A percentile compares a stretch with the other conserved stretches of the same genome.
Conservation (phyloP, 2,329 filamentous ascomycete species). For the Diaporthe citriasiana region DNA sequence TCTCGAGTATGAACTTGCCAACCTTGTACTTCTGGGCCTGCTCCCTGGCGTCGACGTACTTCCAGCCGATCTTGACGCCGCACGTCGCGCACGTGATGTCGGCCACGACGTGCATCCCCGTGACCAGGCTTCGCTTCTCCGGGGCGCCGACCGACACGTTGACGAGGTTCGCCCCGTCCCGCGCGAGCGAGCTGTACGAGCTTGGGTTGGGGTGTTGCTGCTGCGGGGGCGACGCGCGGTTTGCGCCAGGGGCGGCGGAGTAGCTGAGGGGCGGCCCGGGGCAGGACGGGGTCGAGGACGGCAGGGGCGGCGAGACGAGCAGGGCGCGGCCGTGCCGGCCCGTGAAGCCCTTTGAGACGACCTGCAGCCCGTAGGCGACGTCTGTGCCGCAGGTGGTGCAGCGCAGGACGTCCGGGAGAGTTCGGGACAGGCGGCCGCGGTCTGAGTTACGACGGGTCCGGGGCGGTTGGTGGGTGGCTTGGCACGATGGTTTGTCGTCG, state of each 20-base stretch:
- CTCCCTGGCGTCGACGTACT: conserved; percentile 75
- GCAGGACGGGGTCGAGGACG: conserved; percentile 38
- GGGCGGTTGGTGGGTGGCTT: conserved; percentile 39
- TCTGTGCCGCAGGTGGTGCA: conserved; percentile 72
- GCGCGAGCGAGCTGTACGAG: conserved; percentile 40
- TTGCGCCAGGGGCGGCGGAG: conserved; percentile 36
- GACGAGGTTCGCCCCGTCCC: conserved; percentile 54
- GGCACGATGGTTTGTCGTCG: conserved; percentile 46
- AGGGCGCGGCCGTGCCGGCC: conserved; percentile 76
- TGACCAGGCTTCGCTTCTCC: conserved; percentile 71
- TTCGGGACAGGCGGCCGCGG: conserved; percentile 55
- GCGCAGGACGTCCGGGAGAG: conserved; percentile 68
- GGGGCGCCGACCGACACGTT: conserved; percentile 69
- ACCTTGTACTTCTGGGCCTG: conserved; percentile 75
- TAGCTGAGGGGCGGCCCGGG: conserved; percentile 46
- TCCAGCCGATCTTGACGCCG: conserved; percentile 73
- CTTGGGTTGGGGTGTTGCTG: conserved; percentile 40
- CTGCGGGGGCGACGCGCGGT: neutral
- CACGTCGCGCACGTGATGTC: conserved; percentile 73
- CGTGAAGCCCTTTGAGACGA: conserved; percentile 76
- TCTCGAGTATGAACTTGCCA: conserved; percentile 78
- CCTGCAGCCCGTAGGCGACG: conserved; percentile 72
- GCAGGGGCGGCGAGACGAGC: conserved; percentile 62
- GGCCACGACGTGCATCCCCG: conserved; percentile 74
- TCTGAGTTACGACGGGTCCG: conserved; percentile 43